Conservation (phyloP, 176 grass and related monocot species). For the Poa annua region DNA sequence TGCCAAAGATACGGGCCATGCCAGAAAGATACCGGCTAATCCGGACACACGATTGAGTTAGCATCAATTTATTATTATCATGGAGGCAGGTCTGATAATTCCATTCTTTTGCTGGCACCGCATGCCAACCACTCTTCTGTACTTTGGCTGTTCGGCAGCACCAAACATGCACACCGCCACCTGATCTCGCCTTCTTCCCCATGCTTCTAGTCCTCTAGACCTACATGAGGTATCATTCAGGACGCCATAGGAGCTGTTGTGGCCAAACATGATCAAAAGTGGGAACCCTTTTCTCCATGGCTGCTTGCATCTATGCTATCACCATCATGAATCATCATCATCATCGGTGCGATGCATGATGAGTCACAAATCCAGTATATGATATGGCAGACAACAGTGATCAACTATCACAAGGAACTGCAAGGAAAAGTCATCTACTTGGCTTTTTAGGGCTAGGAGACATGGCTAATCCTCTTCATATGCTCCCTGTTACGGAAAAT, state of each 20-base stretch:
- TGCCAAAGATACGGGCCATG: conserved; percentile 30
- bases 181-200: conserved; percentile 8
- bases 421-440: neutral
- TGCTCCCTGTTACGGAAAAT: neutral
- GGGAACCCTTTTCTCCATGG: conserved; percentile 26
- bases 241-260: conserved; percentile 33
- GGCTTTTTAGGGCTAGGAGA: conserved; percentile 27
- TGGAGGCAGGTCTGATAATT: conserved; percentile 37
- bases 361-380: conserved; percentile 43
- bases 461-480: conserved; percentile 19
- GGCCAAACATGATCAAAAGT: conserved; percentile 38
- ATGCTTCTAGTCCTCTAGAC: conserved; percentile 48
- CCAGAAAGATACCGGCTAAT: conserved; percentile 31
- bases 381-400: conserved; percentile 44
- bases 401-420: conserved; percentile 22
- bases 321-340: conserved; percentile 14
- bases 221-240: conserved; percentile 35
- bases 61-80: neutral
- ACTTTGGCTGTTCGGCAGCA: conserved; percentile 38
- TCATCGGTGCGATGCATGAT: conserved; percentile 33
- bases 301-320: conserved; percentile 30
- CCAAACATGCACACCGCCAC: conserved; percentile 41
- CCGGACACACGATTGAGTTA: conserved; percentile 35
- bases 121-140: conserved; percentile 46
- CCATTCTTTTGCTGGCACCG: conserved; percentile 7